Evolutionary conservation across 2,329 filamentous ascomycete genomes (phyloP), one percentile per base, ranked within the genome.

Genomic region (Thermoascus crustaceus): DNA sequence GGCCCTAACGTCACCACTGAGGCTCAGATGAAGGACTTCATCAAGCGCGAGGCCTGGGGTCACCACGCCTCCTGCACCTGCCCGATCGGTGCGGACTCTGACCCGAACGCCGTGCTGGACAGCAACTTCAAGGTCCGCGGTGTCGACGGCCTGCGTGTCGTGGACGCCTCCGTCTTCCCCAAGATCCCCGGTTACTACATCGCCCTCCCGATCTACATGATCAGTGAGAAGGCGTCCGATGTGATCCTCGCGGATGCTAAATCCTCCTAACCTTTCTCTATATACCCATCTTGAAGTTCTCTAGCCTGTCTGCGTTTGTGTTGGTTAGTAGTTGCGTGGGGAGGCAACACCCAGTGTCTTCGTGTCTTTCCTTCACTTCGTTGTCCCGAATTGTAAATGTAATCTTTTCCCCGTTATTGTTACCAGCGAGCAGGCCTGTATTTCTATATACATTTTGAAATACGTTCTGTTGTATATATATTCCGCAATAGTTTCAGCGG

Each of bases 221-320:
- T 74, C 4, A 67, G 65, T 1, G 75, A 80, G 61, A 80, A 80
- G 63, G 76, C 76, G 1, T 71, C 73, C 2, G 74, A 78, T 53
- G 68, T 67, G 4, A 78, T 80, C 34, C 35, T 66, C 30, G 40
- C 37, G 7, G 46, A 33, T 29, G 36, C 25, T 30, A 16, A 33
- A 29, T 29, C n/a, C n/a, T n/a, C n/a, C n/a, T n/a, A n/a, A n/a
- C n/a, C n/a, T n/a, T n/a, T n/a, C n/a, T n/a, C n/a, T n/a, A n/a
- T n/a, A n/a, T n/a, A n/a, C n/a, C n/a, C n/a, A n/a, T n/a, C n/a
- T n/a, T n/a, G n/a, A n/a, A n/a, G n/a, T n/a, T n/a, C n/a, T n/a
- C n/a, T n/a, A n/a, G n/a, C n/a, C n/a, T n/a, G n/a, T n/a, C n/a
- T n/a, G n/a, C n/a, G n/a, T n/a, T n/a, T n/a, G n/a, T n/a, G n/a